Conservation (phyloP, 2,329 filamentous ascomycete genomes). For the Cordyceps tenuipes region DNA sequence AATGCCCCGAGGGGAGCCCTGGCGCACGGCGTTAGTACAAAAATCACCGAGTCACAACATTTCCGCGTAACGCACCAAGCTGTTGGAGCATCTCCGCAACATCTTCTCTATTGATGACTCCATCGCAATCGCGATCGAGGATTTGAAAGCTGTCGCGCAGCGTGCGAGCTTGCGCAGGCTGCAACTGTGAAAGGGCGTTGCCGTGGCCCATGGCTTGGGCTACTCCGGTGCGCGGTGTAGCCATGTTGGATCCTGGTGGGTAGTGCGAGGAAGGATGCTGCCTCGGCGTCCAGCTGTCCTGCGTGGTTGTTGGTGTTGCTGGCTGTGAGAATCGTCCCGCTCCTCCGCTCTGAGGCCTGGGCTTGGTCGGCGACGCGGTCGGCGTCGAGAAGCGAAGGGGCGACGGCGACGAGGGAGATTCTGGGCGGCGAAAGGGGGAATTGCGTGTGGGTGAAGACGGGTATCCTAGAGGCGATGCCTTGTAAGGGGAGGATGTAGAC, state of each 20-base stretch:
- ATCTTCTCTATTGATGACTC: slow-evolving; percentile 71
- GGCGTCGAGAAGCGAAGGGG: slow-evolving; percentile 57
- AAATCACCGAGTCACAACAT: no score
- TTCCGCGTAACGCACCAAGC: slow-evolving; percentile 48
- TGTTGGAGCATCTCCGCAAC: slow-evolving; percentile 82
- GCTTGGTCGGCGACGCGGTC: slow-evolving; percentile 51
- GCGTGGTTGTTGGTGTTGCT: slow-evolving; percentile 30
- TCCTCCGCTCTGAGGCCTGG: slow-evolving; percentile 15
- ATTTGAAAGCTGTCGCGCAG: slow-evolving; percentile 92
- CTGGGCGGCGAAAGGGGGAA: slow-evolving; percentile 55
- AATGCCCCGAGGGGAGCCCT: slow-evolving; percentile 66
- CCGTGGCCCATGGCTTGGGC: slow-evolving; percentile 33
- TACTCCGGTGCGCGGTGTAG: slow-evolving; percentile 28
- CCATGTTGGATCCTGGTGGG: slow-evolving; percentile 20
- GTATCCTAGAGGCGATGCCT: slow-evolving; percentile 64
- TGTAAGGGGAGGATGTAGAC: slow-evolving; percentile 53
- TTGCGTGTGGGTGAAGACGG: slow-evolving; percentile 53
- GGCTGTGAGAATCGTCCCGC: slow-evolving; percentile 31
- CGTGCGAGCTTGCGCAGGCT: slow-evolving; percentile 74
- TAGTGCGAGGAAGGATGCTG: neutral
- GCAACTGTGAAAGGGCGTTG: slow-evolving; percentile 61
- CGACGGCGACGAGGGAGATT: slow-evolving; percentile 58
- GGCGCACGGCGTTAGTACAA: slow-evolving; percentile 1
- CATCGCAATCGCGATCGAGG: slow-evolving; percentile 81
- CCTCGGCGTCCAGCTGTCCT: slow-evolving; percentile 31